Evolutionary conservation across 2,329 filamentous ascomycete genomes (phyloP), one percentile per base, ranked within the genome.

Genomic region (Pestalotiopsis sp.): DNA sequence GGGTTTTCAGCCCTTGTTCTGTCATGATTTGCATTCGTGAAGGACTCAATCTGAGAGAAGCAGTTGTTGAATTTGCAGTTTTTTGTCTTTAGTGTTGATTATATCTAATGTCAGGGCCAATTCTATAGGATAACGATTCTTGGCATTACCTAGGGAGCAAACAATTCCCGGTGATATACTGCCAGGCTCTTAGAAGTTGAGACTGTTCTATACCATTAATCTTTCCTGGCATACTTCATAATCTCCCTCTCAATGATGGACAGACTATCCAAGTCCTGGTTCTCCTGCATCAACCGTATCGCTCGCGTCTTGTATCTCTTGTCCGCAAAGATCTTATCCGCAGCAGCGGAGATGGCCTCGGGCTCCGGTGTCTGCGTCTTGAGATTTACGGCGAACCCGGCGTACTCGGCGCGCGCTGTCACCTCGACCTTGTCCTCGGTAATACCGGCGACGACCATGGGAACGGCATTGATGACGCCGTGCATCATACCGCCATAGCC

Each of bases 331-430:
- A 74, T 57, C 56, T 63, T 68, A 5, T 68, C 70, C 1, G 66
- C 71, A 1, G 66, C 72, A 12, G 41, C 59, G 1, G 23, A 14
- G 20, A 74, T 62, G 17, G 39, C 67, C 39, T 72, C 71, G 23
- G 52, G 56, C 25, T 71, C 70, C 4, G 78, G 77, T 3, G 69
- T 69, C 27, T 79, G 78, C 0, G 80, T 82, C 41, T 73, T 71
- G 23, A 87, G 74, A 71, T 86, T 85, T 52, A 84, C 76, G 0
- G 81, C 84, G 4, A 85, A 75, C 9, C 84, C 84, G 0, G 81
- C 78, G 73, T 77, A 82, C 68, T 83, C 81, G 3, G 80, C 81
- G 0, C 84, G 77, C 59, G 78, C 75, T 2, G 78, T 77, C 13
- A 82, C 80, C 70, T 85, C 81, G 2, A 77, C 12, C 66, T 73